These are phyloP conservation scores for Hymenoscyphus scutula DNA, from an alignment of 2,329 filamentous ascomycete genomes.

Conservation along the genomic window DNA sequence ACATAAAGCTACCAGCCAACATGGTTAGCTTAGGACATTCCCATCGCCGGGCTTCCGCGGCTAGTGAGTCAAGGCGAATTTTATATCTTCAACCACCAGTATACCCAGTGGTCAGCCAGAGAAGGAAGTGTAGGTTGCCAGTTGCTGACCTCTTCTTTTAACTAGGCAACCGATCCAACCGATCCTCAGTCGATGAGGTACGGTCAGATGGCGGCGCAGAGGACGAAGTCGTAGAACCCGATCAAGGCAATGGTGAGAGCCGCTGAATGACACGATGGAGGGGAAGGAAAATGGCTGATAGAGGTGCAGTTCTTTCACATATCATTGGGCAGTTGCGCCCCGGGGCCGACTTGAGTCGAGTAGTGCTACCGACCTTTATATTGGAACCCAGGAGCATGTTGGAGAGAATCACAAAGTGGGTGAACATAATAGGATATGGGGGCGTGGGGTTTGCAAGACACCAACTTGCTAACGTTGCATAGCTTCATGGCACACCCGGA, in stretches of 20 bases:
- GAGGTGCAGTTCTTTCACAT: slow-evolving; percentile 77
- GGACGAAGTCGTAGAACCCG: slow-evolving; percentile 80
- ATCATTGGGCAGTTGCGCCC: slow-evolving; percentile 97
- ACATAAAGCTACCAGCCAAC: slow-evolving; percentile 4
- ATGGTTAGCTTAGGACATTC: slow-evolving; percentile 43
- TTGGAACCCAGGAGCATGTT: slow-evolving; percentile 97
- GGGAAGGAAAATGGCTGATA: slow-evolving; percentile 21
- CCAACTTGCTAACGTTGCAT: slow-evolving; percentile 25
- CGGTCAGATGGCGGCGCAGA: slow-evolving; percentile 51
- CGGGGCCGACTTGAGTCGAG: slow-evolving; percentile 89
- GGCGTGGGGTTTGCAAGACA: not conserved
- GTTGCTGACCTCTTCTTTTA: not conserved
- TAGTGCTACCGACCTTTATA: slow-evolving; percentile 95
- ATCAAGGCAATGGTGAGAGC: slow-evolving; percentile 85
- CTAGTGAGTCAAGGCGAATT: slow-evolving; percentile 37
- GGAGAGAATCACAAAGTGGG: slow-evolving; percentile 96
- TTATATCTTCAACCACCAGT: not conserved
- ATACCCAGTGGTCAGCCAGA: not conserved
- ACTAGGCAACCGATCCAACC: slow-evolving; percentile 44
- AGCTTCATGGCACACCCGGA: slow-evolving; percentile 99
- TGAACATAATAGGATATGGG: slow-evolving; percentile 20
- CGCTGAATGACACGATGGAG: not conserved
- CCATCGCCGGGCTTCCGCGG: slow-evolving; percentile 46
- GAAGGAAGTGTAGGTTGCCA: not conserved
- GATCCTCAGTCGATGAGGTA: slow-evolving; percentile 37